Percentiles rank a stretch among this genome's conserved stretches.
Conservation (phyloP, 768 basidiomycete genomes). For the Auricularia sp. region DNA sequence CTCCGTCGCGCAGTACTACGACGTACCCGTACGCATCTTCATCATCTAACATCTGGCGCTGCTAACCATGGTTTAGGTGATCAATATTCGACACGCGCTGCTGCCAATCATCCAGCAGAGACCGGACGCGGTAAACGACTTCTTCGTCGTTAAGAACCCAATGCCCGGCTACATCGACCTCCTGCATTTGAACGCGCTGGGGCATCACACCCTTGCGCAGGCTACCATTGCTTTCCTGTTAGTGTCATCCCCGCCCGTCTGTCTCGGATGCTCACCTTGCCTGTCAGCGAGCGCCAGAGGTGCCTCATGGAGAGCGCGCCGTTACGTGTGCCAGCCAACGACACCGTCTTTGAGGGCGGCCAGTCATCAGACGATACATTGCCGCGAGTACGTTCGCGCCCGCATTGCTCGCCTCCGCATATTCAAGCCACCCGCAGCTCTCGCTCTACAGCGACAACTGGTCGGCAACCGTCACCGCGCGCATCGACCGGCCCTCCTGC, state of each 20-base stretch:
- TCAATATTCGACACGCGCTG: not conserved
- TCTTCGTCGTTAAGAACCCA: not conserved
- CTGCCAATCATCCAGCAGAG: not conserved
- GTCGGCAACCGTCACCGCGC: not conserved
- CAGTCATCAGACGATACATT: not conserved
- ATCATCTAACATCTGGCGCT: no score
- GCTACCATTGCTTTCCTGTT: not conserved
- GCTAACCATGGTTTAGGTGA: not conserved
- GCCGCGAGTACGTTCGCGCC: not conserved
- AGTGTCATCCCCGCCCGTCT: not conserved
- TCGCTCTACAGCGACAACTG: not conserved
- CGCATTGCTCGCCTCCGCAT: not conserved
- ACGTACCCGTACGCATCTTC: not conserved
- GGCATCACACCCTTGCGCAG: not conserved
- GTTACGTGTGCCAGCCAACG: not conserved
- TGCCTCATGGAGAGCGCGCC: not conserved
- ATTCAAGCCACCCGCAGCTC: not conserved
- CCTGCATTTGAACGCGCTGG: not conserved
- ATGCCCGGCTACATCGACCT: not conserved
- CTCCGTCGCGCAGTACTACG: conserved; percentile 3
- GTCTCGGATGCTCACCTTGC: not conserved
- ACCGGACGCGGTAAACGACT: not conserved
- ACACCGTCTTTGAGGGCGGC: not conserved
- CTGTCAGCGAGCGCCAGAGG: not conserved
- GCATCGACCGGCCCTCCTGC: conserved; percentile 1